Evolutionary conservation across 768 basidiomycete genomes (phyloP).

Genomic region (Pulveroboletus sp.): DNA sequence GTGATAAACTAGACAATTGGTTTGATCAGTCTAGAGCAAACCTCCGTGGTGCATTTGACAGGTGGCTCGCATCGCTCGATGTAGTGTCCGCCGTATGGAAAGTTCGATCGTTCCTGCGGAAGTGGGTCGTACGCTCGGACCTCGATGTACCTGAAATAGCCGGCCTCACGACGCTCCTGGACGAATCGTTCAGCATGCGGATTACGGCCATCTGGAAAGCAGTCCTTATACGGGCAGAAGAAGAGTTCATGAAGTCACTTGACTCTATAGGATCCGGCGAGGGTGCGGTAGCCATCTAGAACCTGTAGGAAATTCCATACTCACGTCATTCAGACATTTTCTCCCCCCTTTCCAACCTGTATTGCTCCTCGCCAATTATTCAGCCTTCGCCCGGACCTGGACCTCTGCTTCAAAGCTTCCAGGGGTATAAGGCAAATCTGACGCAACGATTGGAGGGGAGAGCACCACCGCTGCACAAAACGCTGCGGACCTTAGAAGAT

Average conservation of each 20-base stretch:
- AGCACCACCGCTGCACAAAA: constrained; percentile 55
- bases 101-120: constrained; percentile 49
- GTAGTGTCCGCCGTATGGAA: constrained; percentile 69
- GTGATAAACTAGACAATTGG: constrained; percentile 57
- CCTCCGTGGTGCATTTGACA: constrained; percentile 42
- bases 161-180: constrained; percentile 43
- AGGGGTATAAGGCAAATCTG: constrained; percentile 57
- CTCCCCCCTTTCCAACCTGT: constrained; percentile 53
- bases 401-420: constrained; percentile 42
- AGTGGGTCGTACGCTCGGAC: constrained; percentile 41
- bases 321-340: constrained; percentile 37
- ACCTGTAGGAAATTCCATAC: neutral
- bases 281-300: constrained; percentile 14
- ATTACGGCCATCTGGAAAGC: constrained; percentile 58
- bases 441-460: constrained; percentile 63
- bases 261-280: constrained; percentile 17
- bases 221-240: constrained; percentile 41
- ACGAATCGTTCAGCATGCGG: constrained; percentile 51
- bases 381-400: constrained; percentile 39
- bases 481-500: constrained; percentile 56
- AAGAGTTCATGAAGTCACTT: constrained; percentile 45
- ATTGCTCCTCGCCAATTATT: constrained; percentile 49
- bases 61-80: constrained; percentile 60
- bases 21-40: constrained; percentile 48
- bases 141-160: constrained; percentile 47